A percentile compares a stretch with the other conserved stretches of the same genome.
Conservation (phyloP, 2,329 filamentous ascomycete genomes). For the Karstenula rhodostoma region DNA sequence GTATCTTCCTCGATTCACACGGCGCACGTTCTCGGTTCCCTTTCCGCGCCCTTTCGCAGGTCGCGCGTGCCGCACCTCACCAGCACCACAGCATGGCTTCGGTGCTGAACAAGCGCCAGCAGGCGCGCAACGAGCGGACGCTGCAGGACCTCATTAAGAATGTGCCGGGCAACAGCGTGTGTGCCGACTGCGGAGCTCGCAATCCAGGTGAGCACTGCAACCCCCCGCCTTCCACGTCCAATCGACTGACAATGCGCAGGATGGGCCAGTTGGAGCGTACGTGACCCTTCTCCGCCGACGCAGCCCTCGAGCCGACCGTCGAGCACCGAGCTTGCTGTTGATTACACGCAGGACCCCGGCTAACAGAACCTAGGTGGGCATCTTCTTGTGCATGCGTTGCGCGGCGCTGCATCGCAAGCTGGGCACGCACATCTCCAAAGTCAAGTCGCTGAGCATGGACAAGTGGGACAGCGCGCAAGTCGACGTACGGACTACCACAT, state of each 20-base stretch:
- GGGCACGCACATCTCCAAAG: constrained; percentile 96
- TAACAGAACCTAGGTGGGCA: constrained; percentile 71
- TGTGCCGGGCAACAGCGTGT: constrained; percentile 88
- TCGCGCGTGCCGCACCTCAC: constrained; percentile 30
- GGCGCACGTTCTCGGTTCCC: constrained; percentile 31
- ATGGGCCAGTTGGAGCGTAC: constrained; percentile 97
- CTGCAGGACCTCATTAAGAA: constrained; percentile 88
- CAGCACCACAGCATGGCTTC: constrained; percentile 66
- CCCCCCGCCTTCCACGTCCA: not conserved
- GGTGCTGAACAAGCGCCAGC: constrained; percentile 90
- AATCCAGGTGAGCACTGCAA: constrained; percentile 77
- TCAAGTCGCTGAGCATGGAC: constrained; percentile 99
- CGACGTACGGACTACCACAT: constrained; percentile 70
- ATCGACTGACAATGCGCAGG: constrained; percentile 61
- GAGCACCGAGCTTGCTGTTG: constrained; percentile 3
- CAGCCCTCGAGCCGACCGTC: not conserved
- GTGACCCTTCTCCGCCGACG: constrained; percentile 46
- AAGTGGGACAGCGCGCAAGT: constrained; percentile 96
- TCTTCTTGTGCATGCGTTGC: constrained; percentile 98
- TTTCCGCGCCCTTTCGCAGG: constrained; percentile 23
- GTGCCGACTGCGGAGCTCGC: constrained; percentile 89
- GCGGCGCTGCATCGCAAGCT: constrained; percentile 94
- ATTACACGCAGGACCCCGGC: constrained; percentile 24
- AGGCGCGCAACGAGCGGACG: constrained; percentile 93
- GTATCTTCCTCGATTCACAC: constrained; percentile 22